Conservation (phyloP, 306 rosid genomes). For the Sechiopsis laciniata region DNA sequence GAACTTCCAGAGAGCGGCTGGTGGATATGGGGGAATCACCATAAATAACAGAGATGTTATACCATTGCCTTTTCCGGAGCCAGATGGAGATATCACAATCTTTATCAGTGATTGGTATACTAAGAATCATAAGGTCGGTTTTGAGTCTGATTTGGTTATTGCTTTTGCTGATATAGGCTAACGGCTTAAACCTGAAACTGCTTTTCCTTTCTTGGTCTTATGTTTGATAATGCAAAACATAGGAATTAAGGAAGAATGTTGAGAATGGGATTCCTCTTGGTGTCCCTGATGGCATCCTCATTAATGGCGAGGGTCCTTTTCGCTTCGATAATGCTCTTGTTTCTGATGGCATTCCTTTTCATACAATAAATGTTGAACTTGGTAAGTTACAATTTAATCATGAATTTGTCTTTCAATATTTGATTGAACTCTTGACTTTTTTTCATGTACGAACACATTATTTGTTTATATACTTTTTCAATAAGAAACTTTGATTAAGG, state of each 20-base stretch:
- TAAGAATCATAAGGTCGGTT: constrained; percentile 65
- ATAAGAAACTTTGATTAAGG: not conserved
- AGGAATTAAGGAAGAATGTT: constrained; percentile 65
- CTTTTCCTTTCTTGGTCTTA: constrained; percentile 18
- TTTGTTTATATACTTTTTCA: not conserved
- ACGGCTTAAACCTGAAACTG: not conserved
- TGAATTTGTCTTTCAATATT: not conserved
- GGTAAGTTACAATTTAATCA: constrained; percentile 36
- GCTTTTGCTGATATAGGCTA: not conserved
- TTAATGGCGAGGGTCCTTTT: constrained; percentile 78
- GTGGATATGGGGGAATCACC: constrained; percentile 84
- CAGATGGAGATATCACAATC: constrained; percentile 87
- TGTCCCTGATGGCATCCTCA: constrained; percentile 70
- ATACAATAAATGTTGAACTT: constrained; percentile 64
- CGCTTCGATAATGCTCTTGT: constrained; percentile 55
- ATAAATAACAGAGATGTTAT: constrained; percentile 71
- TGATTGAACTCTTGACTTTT: not conserved
- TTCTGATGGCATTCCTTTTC: constrained; percentile 57
- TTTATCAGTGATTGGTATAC: constrained; percentile 82
- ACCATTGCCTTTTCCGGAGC: constrained; percentile 66
- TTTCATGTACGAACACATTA: not conserved
- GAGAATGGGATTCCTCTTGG: constrained; percentile 63
- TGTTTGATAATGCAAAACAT: constrained; percentile 30
- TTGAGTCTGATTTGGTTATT: not conserved
- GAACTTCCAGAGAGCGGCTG: constrained; percentile 79